These are phyloP conservation scores for Physcia stellaris DNA, from an alignment of 495 filamentous ascomycete species.

Conservation along the genomic window DNA sequence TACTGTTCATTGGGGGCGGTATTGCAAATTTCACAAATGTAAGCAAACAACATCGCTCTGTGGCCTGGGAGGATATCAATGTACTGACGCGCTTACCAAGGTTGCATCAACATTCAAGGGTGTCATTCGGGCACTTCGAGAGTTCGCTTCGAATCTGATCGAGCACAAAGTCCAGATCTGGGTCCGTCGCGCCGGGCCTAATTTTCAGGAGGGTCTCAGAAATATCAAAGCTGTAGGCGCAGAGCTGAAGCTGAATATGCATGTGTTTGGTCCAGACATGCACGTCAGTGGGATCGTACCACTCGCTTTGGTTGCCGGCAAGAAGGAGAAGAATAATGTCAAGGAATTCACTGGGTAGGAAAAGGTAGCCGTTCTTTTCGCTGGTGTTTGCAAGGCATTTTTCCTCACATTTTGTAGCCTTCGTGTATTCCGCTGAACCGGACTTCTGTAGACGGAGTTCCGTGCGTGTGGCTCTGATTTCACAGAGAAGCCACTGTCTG, in stretches of 20 bases:
- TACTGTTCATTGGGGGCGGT: slow-evolving; percentile 98
- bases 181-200: slow-evolving; percentile 97
- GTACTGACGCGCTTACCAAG: slow-evolving; percentile 25
- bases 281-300: slow-evolving; percentile 60
- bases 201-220: slow-evolving; percentile 99
- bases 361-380: too few species aligned
- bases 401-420: too few species aligned
- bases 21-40: slow-evolving; percentile 99
- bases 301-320: slow-evolving; percentile 45
- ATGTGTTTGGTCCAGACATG: slow-evolving; percentile 98
- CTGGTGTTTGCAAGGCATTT: too few species aligned
- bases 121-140: slow-evolving; percentile 92
- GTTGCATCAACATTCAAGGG: slow-evolving; percentile 98
- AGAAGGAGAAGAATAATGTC: slow-evolving; percentile 30
- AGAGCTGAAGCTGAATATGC: slow-evolving; percentile 85
- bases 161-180: slow-evolving; percentile 99
- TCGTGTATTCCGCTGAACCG: too few species aligned
- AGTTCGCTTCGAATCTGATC: slow-evolving; percentile 69
- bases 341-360: slow-evolving; percentile 30
- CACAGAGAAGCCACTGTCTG: too few species aligned
- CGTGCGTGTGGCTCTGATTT: too few species aligned
- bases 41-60: slow-evolving; percentile 6
- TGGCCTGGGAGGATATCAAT: background rate
- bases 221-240: slow-evolving; percentile 96
- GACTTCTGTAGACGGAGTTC: too few species aligned